phyloP scores from a whole-genome alignment of 2,329 filamentous ascomycete genomes.

The Fusarium sp. region DNA sequence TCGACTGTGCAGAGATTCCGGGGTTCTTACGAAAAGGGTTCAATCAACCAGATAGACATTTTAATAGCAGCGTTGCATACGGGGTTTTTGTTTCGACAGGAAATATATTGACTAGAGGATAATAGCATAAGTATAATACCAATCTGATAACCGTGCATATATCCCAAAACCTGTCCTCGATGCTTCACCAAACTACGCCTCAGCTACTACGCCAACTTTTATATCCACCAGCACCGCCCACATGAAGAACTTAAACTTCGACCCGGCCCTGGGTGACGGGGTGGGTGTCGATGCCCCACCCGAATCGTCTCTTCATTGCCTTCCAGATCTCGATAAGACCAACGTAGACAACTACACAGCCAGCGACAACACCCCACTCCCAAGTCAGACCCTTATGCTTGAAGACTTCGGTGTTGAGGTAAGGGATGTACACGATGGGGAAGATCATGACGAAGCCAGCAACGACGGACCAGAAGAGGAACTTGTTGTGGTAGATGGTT shows the following conservation, averaged over 20 bases:
- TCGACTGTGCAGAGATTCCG: slow-evolving; percentile 18
- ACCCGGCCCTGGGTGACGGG: slow-evolving; percentile 30
- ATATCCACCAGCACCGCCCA: background rate
- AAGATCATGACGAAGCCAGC: slow-evolving; percentile 70
- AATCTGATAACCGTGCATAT: slow-evolving; percentile 44
- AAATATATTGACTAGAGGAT: slow-evolving; percentile 48
- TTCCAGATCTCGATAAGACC: slow-evolving; percentile 76
- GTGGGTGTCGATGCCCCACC: slow-evolving; percentile 50
- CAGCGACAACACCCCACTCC: slow-evolving; percentile 78
- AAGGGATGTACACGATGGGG: slow-evolving; percentile 74
- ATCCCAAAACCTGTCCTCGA: slow-evolving; percentile 49
- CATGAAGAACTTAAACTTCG: slow-evolving; percentile 31
- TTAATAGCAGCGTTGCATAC: slow-evolving; percentile 38
- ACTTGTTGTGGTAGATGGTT: slow-evolving; percentile 76
- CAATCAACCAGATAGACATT: slow-evolving; percentile 31
- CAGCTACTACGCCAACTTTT: background rate
- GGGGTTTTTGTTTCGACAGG: slow-evolving; percentile 39
- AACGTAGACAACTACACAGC: slow-evolving; percentile 70
- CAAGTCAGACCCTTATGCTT: slow-evolving; percentile 75
- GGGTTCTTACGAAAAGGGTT: slow-evolving; percentile 35
- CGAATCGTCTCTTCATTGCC: slow-evolving; percentile 68
- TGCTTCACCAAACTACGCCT: slow-evolving; percentile 5
- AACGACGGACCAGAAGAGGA: slow-evolving; percentile 73
- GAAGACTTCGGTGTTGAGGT: slow-evolving; percentile 74
- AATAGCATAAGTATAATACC: slow-evolving; percentile 45